Evolutionary conservation across 371 early-diverging fungal genomes (phyloP).

Genomic region (Rhizomucor miehei): DNA sequence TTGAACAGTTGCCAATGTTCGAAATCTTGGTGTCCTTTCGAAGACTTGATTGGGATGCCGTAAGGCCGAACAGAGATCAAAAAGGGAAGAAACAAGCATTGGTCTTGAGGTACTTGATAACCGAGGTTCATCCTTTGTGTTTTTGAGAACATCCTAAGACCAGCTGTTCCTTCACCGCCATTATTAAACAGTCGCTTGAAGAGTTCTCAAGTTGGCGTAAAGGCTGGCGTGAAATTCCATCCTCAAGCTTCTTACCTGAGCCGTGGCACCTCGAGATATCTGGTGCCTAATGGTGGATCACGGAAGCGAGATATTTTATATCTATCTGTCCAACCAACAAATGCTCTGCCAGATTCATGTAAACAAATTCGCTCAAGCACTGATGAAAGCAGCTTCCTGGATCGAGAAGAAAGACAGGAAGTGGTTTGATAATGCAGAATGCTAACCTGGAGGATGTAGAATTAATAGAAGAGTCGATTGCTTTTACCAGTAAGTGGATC

Average conservation of each 20-base stretch:
- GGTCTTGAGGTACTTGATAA: background rate
- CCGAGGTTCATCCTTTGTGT: no score
- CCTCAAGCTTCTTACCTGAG: constrained; percentile 25
- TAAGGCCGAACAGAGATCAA: constrained; percentile 53
- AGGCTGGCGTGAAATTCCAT: constrained; percentile 35
- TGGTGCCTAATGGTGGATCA: constrained; percentile 8
- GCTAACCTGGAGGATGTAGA: background rate
- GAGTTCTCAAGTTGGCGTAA: constrained; percentile 28
- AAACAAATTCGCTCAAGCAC: background rate
- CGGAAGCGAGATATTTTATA: constrained; percentile 4
- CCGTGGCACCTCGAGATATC: constrained; percentile 5
- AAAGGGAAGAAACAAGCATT: background rate
- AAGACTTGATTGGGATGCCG: constrained; percentile 26
- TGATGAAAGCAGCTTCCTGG: background rate
- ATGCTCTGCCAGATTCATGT: background rate
- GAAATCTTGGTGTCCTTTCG: constrained; percentile 47
- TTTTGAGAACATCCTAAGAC: background rate
- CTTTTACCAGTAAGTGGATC: background rate
- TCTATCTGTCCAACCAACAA: no score
- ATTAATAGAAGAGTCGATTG: background rate
- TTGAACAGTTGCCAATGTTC: constrained; percentile 23
- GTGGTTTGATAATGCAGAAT: background rate
- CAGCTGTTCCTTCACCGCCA: constrained; percentile 12
- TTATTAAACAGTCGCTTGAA: constrained; percentile 37
- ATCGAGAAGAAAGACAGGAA: background rate